phyloP scores from a whole-genome alignment of 2,329 filamentous ascomycete species.

The Cladophialophora psammophila region DNA sequence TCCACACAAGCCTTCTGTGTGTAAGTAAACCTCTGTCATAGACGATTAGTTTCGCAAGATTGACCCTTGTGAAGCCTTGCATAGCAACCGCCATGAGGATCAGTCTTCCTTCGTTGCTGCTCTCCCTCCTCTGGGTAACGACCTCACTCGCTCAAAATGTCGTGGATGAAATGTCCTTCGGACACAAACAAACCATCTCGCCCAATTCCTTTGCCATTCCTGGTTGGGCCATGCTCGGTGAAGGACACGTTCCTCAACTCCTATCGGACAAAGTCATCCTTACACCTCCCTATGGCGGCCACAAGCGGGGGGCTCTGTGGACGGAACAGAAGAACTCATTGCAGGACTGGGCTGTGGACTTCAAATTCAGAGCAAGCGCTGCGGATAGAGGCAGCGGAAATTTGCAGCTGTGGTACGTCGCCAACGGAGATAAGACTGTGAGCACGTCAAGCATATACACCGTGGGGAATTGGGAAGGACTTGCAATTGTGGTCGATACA shows the following conservation, averaged over 20 bases:
- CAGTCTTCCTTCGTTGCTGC: constrained; percentile 13
- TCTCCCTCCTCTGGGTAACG: constrained; percentile 28
- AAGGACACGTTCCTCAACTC: constrained; percentile 64
- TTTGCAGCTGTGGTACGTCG: constrained; percentile 90
- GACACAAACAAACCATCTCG: constrained; percentile 64
- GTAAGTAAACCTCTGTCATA: background rate
- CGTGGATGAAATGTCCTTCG: constrained; percentile 40
- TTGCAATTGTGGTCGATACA: constrained; percentile 84
- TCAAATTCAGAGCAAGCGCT: constrained; percentile 87
- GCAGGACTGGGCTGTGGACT: constrained; percentile 78
- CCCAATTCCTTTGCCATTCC: constrained; percentile 59
- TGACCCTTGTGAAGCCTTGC: background rate
- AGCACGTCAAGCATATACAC: constrained; percentile 83
- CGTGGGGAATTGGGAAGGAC: constrained; percentile 83
- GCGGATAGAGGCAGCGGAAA: constrained; percentile 86
- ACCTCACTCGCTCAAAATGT: constrained; percentile 34
- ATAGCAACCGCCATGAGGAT: constrained; percentile 29
- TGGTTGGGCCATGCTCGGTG: constrained; percentile 63
- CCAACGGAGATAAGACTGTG: constrained; percentile 69
- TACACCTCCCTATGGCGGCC: constrained; percentile 86
- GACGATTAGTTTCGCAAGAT: background rate
- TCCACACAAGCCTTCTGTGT: constrained; percentile 3
- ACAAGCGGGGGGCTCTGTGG: constrained; percentile 85
- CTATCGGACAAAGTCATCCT: constrained; percentile 92
- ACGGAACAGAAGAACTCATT: constrained; percentile 62